Base-by-base conservation (phyloP, 257 asterid genomes). In the Petrea volubilis region DNA sequence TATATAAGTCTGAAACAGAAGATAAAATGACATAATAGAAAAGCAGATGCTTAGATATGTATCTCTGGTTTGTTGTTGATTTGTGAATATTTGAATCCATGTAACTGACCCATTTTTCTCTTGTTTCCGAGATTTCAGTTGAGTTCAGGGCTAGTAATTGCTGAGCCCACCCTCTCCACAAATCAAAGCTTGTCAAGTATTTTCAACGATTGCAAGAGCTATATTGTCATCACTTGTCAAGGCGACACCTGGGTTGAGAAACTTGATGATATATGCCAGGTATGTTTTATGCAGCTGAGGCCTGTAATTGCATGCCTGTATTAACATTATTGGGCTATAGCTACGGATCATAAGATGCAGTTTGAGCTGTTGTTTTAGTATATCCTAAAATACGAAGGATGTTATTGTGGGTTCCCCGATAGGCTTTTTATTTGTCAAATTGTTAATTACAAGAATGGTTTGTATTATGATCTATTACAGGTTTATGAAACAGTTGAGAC, bases 231-330 rank as follows among this genome's bases (percentile, higher is more conserved):
- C 60, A 85, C 96, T 63, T 85, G 93, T 79, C 91, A 92, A 70
- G 71, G 88, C 70, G 68, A 78, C 76, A 50, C 31, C 40, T 90
- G 93, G 98, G 80, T 79, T 10, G 97, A 92, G 74, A 95, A 82
- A 84, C 80, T 92, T 56, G 97, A 95, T 59, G 98, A 90, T 51
- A 81, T 95, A 75, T 88, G 96, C 84, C 98, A 92, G 97, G 99
- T 91, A 75, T 51, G 81, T 59, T 46, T 47, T 70, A 33, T 77
- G 60, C 74, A 33, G 60, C 74, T 43, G 59, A 78, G 51, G 21
- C 60, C n/a, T n/a, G n/a, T n/a, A n/a, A n/a, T n/a, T n/a, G n/a
- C n/a, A n/a, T n/a, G n/a, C n/a, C 29, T 55, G 53, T 69, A 49
- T 28, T 52, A 41, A 17, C 57, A 57, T 59, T 18, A 34, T 10